A percentile compares a stretch with the other conserved stretches of the same genome.
phyloP scores from a whole-genome alignment of 768 basidiomycete species.

The Saitozyma podzolica region DNA sequence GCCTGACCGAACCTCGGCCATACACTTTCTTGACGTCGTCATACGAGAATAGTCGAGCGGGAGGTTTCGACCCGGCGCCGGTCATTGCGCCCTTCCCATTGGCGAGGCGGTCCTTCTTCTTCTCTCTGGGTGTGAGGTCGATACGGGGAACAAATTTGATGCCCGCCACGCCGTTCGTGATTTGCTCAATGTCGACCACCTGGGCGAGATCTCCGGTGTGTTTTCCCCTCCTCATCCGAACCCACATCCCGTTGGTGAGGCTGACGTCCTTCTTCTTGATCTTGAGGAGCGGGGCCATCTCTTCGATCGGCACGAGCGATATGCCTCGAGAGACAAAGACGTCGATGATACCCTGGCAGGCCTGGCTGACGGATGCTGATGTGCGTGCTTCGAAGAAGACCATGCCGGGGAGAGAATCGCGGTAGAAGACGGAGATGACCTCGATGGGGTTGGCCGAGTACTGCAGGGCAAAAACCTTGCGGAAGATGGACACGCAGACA shows the following conservation, averaged over 20 bases:
- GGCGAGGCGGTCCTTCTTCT: conserved; percentile 67
- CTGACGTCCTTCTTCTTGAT: conserved; percentile 92
- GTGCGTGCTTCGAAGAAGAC: conserved; percentile 94
- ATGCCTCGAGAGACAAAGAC: conserved; percentile 77
- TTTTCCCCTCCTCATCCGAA: conserved; percentile 88
- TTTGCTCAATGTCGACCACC: conserved; percentile 85
- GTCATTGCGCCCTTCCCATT: conserved; percentile 55
- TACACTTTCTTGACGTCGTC: conserved; percentile 78
- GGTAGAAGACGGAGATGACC: conserved; percentile 93
- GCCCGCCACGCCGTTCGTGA: conserved; percentile 84
- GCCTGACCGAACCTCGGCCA: conserved; percentile 73
- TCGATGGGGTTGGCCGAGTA: conserved; percentile 72
- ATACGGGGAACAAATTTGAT: conserved; percentile 96
- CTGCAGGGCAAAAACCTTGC: conserved; percentile 84
- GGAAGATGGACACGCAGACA: conserved; percentile 89
- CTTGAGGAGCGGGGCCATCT: conserved; percentile 93
- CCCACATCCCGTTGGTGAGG: conserved; percentile 85
- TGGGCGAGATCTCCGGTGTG: conserved; percentile 94
- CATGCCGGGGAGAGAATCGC: conserved; percentile 91
- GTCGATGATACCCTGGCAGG: conserved; percentile 86
- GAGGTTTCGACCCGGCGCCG: conserved; percentile 66
- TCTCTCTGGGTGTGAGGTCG: conserved; percentile 89
- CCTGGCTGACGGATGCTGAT: conserved; percentile 78
- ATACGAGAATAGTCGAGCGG: conserved; percentile 87
- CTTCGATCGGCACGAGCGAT: conserved; percentile 79